Conservation (phyloP, 108 stramenopile genomes). For the Heterococcus sp. region DNA sequence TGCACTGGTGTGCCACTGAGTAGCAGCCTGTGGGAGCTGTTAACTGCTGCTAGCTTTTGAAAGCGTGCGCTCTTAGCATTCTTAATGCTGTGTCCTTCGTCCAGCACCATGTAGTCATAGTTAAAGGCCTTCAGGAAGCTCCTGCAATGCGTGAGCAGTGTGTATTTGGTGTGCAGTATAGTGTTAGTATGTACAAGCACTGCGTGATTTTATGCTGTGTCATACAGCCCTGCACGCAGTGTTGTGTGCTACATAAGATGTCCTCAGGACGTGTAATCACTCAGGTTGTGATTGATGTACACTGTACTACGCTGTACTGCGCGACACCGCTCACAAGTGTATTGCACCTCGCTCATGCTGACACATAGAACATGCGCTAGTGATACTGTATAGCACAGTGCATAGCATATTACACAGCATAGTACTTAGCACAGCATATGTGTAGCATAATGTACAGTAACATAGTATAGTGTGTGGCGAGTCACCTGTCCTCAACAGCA, state of each 20-base stretch:
- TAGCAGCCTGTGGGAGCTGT: slow-evolving; percentile 44
- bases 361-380: not conserved
- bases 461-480: too few relatives aligned
- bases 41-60: slow-evolving; percentile 39
- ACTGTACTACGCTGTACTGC: too few relatives aligned
- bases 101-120: slow-evolving; percentile 56
- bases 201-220: not conserved
- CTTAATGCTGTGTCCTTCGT: slow-evolving; percentile 61
- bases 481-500: slow-evolving; percentile 26
- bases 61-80: slow-evolving; percentile 49
- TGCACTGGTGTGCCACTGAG: slow-evolving; percentile 32
- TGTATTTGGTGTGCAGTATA: not conserved
- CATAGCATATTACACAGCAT: too few relatives aligned
- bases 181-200: not conserved
- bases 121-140: slow-evolving; percentile 53
- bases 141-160: slow-evolving; percentile 29
- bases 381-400: too few relatives aligned
- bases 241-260: slow-evolving; percentile 65
- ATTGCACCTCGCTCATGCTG: too few relatives aligned
- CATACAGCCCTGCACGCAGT: too few relatives aligned
- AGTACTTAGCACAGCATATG: too few relatives aligned
- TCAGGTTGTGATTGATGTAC: not conserved
- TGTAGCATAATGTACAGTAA: too few relatives aligned
- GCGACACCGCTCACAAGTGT: too few relatives aligned
- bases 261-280: too few relatives aligned